Conservation (phyloP, 2,329 filamentous ascomycete genomes). For the Pseudocercospora fuligena region DNA sequence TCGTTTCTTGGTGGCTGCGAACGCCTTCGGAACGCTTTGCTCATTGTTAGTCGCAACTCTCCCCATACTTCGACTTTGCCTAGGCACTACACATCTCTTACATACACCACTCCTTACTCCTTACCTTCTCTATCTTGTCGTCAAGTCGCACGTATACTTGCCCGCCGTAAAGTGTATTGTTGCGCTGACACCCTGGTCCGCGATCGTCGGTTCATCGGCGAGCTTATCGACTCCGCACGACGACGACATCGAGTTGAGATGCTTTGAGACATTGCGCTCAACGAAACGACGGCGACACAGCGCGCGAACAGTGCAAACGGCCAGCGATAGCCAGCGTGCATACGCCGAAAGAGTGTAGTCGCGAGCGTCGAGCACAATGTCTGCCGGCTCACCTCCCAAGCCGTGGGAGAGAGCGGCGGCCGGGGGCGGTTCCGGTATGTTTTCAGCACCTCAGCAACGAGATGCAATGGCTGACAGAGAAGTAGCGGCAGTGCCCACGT, state of each 20-base stretch:
- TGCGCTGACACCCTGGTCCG: neutral
- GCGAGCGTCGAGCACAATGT: constrained; percentile 15
- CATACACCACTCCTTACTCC: neutral
- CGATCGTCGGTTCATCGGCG: constrained; percentile 4
- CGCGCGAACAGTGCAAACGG: neutral
- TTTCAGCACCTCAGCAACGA: constrained; percentile 17
- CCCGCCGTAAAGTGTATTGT: neutral
- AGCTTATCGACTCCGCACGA: constrained; percentile 21
- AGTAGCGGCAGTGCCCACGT: constrained; percentile 51
- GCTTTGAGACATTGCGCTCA: constrained; percentile 13
- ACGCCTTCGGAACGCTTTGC: neutral
- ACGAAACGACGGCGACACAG: neutral
- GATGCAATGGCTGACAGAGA: constrained; percentile 36
- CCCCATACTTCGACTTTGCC: neutral
- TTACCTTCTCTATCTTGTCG: neutral
- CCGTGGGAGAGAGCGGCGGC: constrained; percentile 89
- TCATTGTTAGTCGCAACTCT: neutral
- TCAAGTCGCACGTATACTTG: neutral
- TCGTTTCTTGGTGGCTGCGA: neutral
- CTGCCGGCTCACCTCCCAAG: constrained; percentile 77
- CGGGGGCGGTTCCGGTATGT: constrained; percentile 41
- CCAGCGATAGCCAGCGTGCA: neutral
- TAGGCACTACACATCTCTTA: constrained; percentile 1
- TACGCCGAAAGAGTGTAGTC: neutral
- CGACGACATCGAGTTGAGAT: constrained; percentile 20